Base-by-base conservation (phyloP, 2,329 filamentous ascomycete genomes). In the Pseudogymnoascus verrucosus region DNA sequence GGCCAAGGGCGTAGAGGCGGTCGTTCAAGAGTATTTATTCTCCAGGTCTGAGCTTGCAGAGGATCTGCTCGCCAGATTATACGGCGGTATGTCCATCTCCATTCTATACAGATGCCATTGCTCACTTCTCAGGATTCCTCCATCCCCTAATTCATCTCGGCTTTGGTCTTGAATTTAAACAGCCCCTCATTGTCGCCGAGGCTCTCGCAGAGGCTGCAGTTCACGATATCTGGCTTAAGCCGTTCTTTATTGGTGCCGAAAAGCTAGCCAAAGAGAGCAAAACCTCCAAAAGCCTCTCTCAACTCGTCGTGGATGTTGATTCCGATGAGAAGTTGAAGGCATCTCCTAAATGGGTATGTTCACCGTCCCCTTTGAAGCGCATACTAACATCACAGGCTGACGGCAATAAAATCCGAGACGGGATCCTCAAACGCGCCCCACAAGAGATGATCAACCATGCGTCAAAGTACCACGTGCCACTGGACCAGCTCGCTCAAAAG, bases 101-200 rank as follows among this genome's bases (percentile, higher is more conserved):
- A 5, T 19, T 16, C 7, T 5, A 14, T 7, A 8, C 7, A 31
- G 8, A 36, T n/a, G 44, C 36, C 28, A 54, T 54, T 23, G 57
- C 39, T 42, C 19, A 21, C 37, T 65, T 68, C 64, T 66, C 68
- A 82, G 86, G 89, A 0, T 82, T 93, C 66, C 69, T 92, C 1
- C 91, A 96, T 71, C 91, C 91, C 1, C 77, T 95, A 14, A 93
- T 96, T 66, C 91, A 96, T 72, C 81, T 96, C 19, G 89, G 91
- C 60, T 96, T 91, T 71, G 92, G 89, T 4, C 73, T 96, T 37
- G 91, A 96, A 72, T 96, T 91, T 78, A 74, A 82, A 8, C 91
- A 96, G 71, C 90, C 90, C 1, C 89, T 89, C 39, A 86, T 96
- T 65, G 81, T 96, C 28, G 90, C 91, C 5, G 85, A 93, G 76